Percentiles rank a stretch among this genome's conserved stretches.
Evolutionary conservation across 2,329 filamentous ascomycete species (phyloP).

Genomic region (Dothistroma septosporum): DNA sequence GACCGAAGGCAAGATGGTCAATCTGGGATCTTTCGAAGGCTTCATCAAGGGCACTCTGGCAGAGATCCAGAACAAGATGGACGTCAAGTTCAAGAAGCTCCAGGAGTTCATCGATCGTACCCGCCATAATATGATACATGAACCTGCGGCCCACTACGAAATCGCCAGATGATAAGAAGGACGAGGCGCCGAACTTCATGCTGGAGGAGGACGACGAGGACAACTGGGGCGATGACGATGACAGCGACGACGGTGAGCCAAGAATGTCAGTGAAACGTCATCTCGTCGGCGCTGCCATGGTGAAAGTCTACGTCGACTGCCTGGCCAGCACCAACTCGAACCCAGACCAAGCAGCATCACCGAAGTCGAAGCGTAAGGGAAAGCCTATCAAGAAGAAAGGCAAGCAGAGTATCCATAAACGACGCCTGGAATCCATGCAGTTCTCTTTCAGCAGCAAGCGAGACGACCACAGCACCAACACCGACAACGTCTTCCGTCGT

Average conservation of each 20-base stretch:
- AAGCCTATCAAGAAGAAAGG: not conserved
- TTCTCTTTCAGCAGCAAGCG: not conserved
- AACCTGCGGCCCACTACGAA: not conserved
- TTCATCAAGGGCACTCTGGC: not conserved
- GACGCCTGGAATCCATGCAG: not conserved
- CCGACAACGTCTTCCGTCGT: conserved; percentile 2
- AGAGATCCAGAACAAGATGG: not conserved
- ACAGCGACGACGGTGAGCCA: not conserved
- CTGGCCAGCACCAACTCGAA: not conserved
- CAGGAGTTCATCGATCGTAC: not conserved
- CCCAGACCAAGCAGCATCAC: not conserved
- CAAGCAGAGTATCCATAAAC: not conserved
- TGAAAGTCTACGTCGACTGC: not conserved
- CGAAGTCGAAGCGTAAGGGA: not conserved
- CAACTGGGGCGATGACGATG: not conserved
- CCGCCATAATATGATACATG: not conserved
- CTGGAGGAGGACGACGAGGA: not conserved
- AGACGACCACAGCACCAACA: not conserved
- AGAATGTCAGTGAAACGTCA: not conserved
- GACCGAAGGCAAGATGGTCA: not conserved
- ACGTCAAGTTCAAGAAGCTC: not conserved
- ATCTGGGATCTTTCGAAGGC: not conserved
- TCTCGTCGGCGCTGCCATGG: conserved; percentile 1
- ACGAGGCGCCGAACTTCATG: not conserved
- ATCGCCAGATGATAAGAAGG: not conserved